These are phyloP conservation scores for Chloris gayana DNA, from an alignment of 176 grass and related monocot species.

Conservation along the genomic window DNA sequence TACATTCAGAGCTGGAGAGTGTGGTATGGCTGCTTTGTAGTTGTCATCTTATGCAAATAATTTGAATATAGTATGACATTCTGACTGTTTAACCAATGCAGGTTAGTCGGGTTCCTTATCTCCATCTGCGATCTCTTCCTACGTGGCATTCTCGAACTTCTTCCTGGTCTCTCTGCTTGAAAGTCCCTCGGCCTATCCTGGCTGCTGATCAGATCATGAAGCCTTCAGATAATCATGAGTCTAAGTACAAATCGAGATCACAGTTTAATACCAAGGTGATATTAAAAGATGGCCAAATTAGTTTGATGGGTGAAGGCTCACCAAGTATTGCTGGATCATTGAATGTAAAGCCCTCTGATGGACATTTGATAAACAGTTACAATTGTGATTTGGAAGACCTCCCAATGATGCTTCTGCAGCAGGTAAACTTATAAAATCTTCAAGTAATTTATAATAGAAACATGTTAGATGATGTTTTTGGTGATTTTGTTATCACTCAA, in stretches of 20 bases:
- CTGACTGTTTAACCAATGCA: constrained; percentile 45
- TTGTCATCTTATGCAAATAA: constrained; percentile 18
- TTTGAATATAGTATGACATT: constrained; percentile 23
- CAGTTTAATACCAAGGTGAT: constrained; percentile 82
- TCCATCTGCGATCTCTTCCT: constrained; percentile 69
- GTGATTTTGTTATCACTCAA: not conserved
- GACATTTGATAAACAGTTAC: constrained; percentile 62
- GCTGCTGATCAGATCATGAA: constrained; percentile 38
- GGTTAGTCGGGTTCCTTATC: constrained; percentile 84
- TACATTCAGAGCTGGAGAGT: constrained; percentile 74
- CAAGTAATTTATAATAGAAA: not conserved
- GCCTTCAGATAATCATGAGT: constrained; percentile 48
- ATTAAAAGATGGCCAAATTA: constrained; percentile 87
- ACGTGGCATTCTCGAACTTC: constrained; percentile 95
- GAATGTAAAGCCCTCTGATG: constrained; percentile 48
- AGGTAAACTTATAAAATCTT: constrained; percentile 51
- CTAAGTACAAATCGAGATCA: constrained; percentile 61
- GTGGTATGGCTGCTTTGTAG: constrained; percentile 55
- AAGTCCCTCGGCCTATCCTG: constrained; percentile 69
- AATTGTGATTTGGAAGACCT: constrained; percentile 95
- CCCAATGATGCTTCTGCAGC: constrained; percentile 89
- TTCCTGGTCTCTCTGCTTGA: constrained; percentile 88
- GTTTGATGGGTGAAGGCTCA: constrained; percentile 75
- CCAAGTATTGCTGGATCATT: constrained; percentile 71
- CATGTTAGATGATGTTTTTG: constrained; percentile 13